Evolutionary conservation across 495 filamentous ascomycete species (phyloP), one percentile per base, ranked within the genome.

Genomic region (Stereocaulon alpinum): DNA sequence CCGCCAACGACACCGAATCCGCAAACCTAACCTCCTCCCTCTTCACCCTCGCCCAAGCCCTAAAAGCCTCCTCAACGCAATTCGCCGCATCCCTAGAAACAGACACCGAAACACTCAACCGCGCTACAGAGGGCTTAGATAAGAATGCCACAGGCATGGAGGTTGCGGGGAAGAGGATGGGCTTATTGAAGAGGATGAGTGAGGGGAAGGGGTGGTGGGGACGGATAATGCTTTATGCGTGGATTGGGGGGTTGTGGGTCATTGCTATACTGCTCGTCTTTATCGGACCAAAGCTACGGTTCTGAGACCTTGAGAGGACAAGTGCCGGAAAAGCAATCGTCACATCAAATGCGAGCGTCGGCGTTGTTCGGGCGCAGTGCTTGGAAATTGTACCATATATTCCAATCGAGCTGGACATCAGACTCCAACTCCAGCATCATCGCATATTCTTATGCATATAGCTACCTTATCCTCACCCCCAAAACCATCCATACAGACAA

Each of bases 151-250:
- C 74, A 7, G 85, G 82, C 3, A 86, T 98, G 77, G 84, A 88
- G 44, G 82, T 81, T 0, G 86, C 91, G 20, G 80, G 82, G 42
- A 76, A 78, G 61, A 72, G 82, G 59, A 93, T 98, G 85, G 86
- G 87, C 0, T 75, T 76, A 67, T 67, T 96, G 65, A 72, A 79
- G 63, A 74, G 78, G 27, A 85, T 92, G 81, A 88, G 82, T 22
- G 91, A 95, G 74, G 90, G 89, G 11, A 82, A 84, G 68, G 91
- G 91, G 1, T 92, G 85, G 86, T 91, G 81, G 86, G 91, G 87
- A 18, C 68, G 91, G 55, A 81, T 95, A 76, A 76, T 88, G 77
- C 74, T 95, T 53, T 95, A 94, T 78, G 84, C 76, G 15, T 85
- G 85, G 77, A 91, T 96, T 50, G 85, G 83, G 55, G 89, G 82